Base-by-base conservation (phyloP, 2,329 filamentous ascomycete genomes). In the Ophiostoma tasmaniense region DNA sequence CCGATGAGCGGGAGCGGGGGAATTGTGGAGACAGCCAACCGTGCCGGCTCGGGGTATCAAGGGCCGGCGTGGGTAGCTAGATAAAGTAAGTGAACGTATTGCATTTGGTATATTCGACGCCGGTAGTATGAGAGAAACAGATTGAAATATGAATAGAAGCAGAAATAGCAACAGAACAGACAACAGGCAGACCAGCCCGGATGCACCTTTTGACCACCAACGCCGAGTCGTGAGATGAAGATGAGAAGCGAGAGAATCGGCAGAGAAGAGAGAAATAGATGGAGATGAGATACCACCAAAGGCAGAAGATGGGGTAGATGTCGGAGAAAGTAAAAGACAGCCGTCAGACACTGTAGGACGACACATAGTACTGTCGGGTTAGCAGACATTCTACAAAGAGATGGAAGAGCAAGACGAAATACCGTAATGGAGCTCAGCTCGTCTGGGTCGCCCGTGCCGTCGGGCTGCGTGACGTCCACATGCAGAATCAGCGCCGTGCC, bases 401-500 rank as follows among this genome's bases (percentile, higher is more conserved):
- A 45, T 39, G 39, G 14, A 28, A 39, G 14, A 14, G 79, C 85
- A n/a, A n/a, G n/a, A n/a, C n/a, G n/a, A n/a, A n/a, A 78, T 79
- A 92, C 90, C 64, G 91, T 94, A 69, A 95, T 81, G 37, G 93
- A 90, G 2, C 89, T 90, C 74, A 92, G 89, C 30, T 91, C 89
- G 0, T 84, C 84, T 1, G 79, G 77, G 2, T 71, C 72, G 68
- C 71, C 71, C 1, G 83, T 83, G 74, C 89, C 88, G 70, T 92
- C 90, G 67, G 89, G 87, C 73, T 88, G 86, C 17, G 89, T 84
- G 39, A 95, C 83, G 74, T 93, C 95, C 2, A 95, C 92, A 75
- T 95, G 95, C 33, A 95, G 80, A 55, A 95, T 92, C 71, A 96
- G 78, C 2, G 91, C 91, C 76, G 93, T 89, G 67, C 91, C 90